Conservation (phyloP, 192 early-diverging fungal genomes). For the Coemansia sp. region DNA sequence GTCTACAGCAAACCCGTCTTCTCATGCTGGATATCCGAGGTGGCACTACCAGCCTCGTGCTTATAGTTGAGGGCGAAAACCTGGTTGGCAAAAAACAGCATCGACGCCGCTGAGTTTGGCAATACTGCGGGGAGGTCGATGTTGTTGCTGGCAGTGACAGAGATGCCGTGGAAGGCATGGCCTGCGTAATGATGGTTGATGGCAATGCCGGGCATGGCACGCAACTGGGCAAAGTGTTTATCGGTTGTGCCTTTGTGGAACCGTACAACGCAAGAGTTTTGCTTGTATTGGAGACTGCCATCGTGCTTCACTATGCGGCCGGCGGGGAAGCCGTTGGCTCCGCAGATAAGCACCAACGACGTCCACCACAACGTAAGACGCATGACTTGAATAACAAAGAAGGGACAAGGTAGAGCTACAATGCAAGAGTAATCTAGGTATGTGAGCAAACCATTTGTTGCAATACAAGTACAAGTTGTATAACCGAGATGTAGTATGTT, state of each 20-base stretch:
- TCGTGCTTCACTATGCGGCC: too few relatives aligned
- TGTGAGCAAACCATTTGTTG: too few relatives aligned
- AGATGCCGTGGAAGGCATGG: slow-evolving; percentile 12
- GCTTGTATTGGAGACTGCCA: too few relatives aligned
- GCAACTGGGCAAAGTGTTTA: slow-evolving; percentile 4
- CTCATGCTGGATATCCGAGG: slow-evolving; percentile 25
- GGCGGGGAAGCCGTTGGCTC: too few relatives aligned
- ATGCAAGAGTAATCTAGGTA: too few relatives aligned
- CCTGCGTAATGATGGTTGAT: slow-evolving; percentile 8
- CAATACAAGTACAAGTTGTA: too few relatives aligned
- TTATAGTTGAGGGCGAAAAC: neutral
- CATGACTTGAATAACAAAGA: too few relatives aligned
- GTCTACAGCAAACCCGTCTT: slow-evolving; percentile 49
- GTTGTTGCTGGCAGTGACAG: slow-evolving; percentile 2
- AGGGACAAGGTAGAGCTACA: too few relatives aligned
- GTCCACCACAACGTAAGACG: too few relatives aligned
- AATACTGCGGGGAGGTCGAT: neutral
- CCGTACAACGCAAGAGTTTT: too few relatives aligned
- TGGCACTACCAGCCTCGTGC: neutral
- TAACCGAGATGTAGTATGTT: too few relatives aligned
- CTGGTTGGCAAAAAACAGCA: slow-evolving; percentile 15
- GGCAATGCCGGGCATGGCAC: neutral
- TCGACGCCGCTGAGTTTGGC: slow-evolving; percentile 17
- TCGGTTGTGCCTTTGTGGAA: slow-evolving; percentile 3
- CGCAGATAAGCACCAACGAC: too few relatives aligned